A percentile compares a stretch with the other conserved stretches of the same genome.
Conservation (phyloP, 148 eudicot species). For the Camellia granthamiana region DNA sequence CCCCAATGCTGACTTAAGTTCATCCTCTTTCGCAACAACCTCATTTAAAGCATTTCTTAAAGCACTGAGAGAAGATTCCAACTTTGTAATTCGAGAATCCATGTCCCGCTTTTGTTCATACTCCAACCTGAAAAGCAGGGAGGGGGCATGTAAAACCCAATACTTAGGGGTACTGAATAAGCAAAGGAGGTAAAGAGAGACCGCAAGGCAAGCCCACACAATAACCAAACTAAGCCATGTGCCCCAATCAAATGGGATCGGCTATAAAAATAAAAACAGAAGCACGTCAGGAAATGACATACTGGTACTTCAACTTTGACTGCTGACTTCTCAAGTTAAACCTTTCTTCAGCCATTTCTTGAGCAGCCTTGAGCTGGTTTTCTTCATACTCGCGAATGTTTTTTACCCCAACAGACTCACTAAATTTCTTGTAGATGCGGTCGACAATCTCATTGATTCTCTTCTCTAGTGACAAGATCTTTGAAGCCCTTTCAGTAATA, state of each 20-base stretch:
- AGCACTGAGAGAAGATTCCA: slow-evolving; percentile 59
- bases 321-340: slow-evolving; percentile 79
- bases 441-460: slow-evolving; percentile 86
- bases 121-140: slow-evolving; percentile 57
- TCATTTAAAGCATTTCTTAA: slow-evolving; percentile 47
- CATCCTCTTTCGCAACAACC: slow-evolving; percentile 50
- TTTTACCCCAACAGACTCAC: slow-evolving; percentile 81
- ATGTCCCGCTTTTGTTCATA: slow-evolving; percentile 89
- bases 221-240: not conserved
- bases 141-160: not conserved
- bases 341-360: slow-evolving; percentile 72
- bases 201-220: not conserved
- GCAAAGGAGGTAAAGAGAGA: not conserved
- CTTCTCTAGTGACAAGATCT: slow-evolving; percentile 62
- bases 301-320: slow-evolving; percentile 92
- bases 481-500: slow-evolving; percentile 47
- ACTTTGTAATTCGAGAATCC: slow-evolving; percentile 71
- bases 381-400: slow-evolving; percentile 94
- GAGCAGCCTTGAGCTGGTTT: slow-evolving; percentile 80
- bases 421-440: slow-evolving; percentile 72
- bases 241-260: too few species aligned
- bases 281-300: slow-evolving; percentile 26
- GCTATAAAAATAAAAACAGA: too few species aligned
- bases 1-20: slow-evolving; percentile 53
- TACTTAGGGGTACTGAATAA: not conserved